These are phyloP conservation scores for Neolecta irregularis DNA, from an alignment of 1,139 yeast genomes.

Conservation along the genomic window DNA sequence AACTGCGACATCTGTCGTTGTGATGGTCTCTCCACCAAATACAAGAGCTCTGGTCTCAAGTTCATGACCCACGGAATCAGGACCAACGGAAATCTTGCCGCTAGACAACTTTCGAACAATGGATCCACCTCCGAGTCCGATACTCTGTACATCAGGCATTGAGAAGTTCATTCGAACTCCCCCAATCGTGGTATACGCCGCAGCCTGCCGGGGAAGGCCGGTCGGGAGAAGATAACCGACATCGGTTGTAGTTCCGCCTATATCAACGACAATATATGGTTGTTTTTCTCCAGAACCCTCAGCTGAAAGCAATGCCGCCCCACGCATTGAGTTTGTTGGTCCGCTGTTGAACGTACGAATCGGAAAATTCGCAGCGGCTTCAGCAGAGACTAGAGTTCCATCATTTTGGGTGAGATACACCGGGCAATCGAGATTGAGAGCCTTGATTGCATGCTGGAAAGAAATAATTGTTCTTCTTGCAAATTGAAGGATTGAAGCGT, in stretches of 20 bases:
- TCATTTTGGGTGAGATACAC: constrained; percentile 31
- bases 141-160: constrained; percentile 33
- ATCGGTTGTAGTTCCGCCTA: constrained; percentile 35
- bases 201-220: constrained; percentile 30
- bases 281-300: constrained; percentile 20
- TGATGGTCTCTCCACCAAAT: constrained; percentile 28
- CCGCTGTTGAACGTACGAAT: constrained; percentile 33
- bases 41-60: constrained; percentile 23
- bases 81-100: constrained; percentile 26
- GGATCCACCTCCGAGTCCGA: constrained; percentile 35
- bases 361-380: constrained; percentile 27
- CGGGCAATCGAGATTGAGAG: constrained; percentile 26
- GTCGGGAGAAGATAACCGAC: constrained; percentile 28
- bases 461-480: constrained; percentile 27
- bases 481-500: constrained; percentile 30
- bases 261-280: constrained; percentile 27
- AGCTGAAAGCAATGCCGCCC: constrained; percentile 30
- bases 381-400: constrained; percentile 29
- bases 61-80: constrained; percentile 31
- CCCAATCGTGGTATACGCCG: constrained; percentile 28
- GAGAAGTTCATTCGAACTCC: constrained; percentile 32
- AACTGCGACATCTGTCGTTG: constrained; percentile 29
- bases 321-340: constrained; percentile 34
- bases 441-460: constrained; percentile 25
- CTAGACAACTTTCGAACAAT: constrained; percentile 22